These are phyloP conservation scores for Arthrobotrys sphaeroides DNA, from an alignment of 2,329 filamentous ascomycete species.

Conservation along the genomic window DNA sequence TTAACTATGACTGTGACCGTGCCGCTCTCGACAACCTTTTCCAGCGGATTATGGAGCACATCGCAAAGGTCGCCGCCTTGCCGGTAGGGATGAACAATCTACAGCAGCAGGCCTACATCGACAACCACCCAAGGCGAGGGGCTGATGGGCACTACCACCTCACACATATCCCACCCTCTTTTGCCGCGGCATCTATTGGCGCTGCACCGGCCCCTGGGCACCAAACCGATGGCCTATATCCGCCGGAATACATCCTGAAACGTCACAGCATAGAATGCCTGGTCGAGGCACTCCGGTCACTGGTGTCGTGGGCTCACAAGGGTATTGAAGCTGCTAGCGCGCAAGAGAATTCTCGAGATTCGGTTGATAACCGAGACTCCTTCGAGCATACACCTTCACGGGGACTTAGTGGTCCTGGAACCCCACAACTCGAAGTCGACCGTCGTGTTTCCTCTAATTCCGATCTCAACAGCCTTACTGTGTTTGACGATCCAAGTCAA, in stretches of 20 bases:
- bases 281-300: conserved; percentile 85
- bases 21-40: conserved; percentile 95
- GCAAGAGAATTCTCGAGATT: conserved; percentile 60
- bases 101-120: conserved; percentile 84
- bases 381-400: conserved; percentile 72
- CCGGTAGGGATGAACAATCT: conserved; percentile 77
- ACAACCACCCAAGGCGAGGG: conserved; percentile 70
- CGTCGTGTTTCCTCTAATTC: conserved; percentile 53
- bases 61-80: conserved; percentile 84
- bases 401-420: conserved; percentile 71
- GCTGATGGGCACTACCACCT: conserved; percentile 85
- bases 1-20: conserved; percentile 98
- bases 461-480: conserved; percentile 54
- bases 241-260: conserved; percentile 90
- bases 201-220: conserved; percentile 63
- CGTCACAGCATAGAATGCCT: conserved; percentile 86
- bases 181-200: conserved; percentile 80
- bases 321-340: conserved; percentile 61
- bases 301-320: conserved; percentile 83
- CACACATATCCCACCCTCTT: conserved; percentile 79
- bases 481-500: conserved; percentile 90
- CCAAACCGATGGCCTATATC: conserved; percentile 74
- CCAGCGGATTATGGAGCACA: conserved; percentile 89
- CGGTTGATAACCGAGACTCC: conserved; percentile 72
- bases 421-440: conserved; percentile 64